Conservation (phyloP, 805 yeast species). For the Saccharomycopsis sp. region DNA sequence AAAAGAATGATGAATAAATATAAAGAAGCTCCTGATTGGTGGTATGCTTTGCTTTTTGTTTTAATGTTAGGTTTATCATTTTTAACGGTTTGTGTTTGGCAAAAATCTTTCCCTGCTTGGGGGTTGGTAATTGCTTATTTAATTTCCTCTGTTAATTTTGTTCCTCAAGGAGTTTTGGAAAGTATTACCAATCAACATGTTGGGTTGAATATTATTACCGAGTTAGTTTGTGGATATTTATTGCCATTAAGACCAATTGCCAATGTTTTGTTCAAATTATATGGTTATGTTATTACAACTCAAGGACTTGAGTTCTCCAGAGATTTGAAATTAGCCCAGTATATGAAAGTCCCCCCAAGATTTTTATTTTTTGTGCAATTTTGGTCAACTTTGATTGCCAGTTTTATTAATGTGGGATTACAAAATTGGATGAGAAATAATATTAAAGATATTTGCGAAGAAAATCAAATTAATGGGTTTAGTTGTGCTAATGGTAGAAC, state of each 20-base stretch:
- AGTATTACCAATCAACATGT: conserved; percentile 39
- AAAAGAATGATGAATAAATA: conserved; percentile 43
- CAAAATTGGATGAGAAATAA: conserved; percentile 32
- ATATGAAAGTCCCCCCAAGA: conserved; percentile 48
- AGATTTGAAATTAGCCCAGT: conserved; percentile 47
- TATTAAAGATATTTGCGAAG: conserved; percentile 32
- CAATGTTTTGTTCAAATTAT: conserved; percentile 41
- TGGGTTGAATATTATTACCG: conserved; percentile 39
- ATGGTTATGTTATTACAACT: conserved; percentile 43
- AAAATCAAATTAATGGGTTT: conserved; percentile 33
- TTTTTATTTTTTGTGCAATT: conserved; percentile 36
- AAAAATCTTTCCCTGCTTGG: conserved; percentile 55
- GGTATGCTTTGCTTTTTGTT: conserved; percentile 43
- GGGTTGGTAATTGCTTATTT: conserved; percentile 45
- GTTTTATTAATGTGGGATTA: conserved; percentile 28
- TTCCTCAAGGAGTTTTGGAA: conserved; percentile 49
- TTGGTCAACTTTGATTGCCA: conserved; percentile 30
- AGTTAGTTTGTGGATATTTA: conserved; percentile 49
- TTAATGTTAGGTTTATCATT: conserved; percentile 32
- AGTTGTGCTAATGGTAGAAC: conserved; percentile 36
- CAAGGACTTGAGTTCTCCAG: conserved; percentile 42
- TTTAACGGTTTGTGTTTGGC: conserved; percentile 30
- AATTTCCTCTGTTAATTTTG: conserved; percentile 41
- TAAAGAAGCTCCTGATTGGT: conserved; percentile 67
- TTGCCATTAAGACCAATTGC: conserved; percentile 47